Evolutionary conservation across 768 basidiomycete species (phyloP), one percentile per base, ranked within the genome.

Genomic region (Saitozyma podzolica): DNA sequence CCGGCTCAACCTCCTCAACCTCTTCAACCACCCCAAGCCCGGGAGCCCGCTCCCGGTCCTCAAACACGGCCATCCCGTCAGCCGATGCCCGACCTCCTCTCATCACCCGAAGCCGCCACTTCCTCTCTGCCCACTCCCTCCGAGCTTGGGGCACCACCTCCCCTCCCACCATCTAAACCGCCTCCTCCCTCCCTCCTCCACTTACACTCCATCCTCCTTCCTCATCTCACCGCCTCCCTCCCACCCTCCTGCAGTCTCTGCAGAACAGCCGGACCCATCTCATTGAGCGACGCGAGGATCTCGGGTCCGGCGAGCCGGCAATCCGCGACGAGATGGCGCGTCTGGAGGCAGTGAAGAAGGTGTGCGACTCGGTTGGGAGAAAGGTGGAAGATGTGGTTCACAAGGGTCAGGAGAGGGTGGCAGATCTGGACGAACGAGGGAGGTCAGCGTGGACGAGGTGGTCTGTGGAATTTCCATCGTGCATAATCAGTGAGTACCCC

Each of bases 251-350:
- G 10, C 83, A 68, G 3, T 59, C 64, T 3, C 70, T 81, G 14
- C 87, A 69, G 84, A 85, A 61, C 1, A 70, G 52, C 80, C 89
- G 73, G 80, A 83, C 57, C 79, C 78, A 79, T 51, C 83, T 96
- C 59, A 87, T 88, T 49, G 86, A 89, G 50, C 86, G 93, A 67
- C 89, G 91, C 72, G 80, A 85, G 47, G 92, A 97, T 81, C 86
- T 98, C 67, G 85, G 89, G 52, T 85, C 88, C 62, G 96, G 94
- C 4, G 89, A 89, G 78, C 93, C 95, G 50, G 95, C 95, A 9
- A 90, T 99, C 65, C 86, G 87, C 56, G 96, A 99, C 81, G 96
- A 99, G 82, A 95, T 92, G 90, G 90, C 87, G 3, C 85, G 96
- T 14, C 83, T 99, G 45, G 89, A 91, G 81, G 95, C 94, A 19